A percentile compares a stretch with the other conserved stretches of the same genome.
These are phyloP conservation scores for Ophiorrhiza pumila DNA, from an alignment of 257 asterid genomes.

Conservation along the genomic window DNA sequence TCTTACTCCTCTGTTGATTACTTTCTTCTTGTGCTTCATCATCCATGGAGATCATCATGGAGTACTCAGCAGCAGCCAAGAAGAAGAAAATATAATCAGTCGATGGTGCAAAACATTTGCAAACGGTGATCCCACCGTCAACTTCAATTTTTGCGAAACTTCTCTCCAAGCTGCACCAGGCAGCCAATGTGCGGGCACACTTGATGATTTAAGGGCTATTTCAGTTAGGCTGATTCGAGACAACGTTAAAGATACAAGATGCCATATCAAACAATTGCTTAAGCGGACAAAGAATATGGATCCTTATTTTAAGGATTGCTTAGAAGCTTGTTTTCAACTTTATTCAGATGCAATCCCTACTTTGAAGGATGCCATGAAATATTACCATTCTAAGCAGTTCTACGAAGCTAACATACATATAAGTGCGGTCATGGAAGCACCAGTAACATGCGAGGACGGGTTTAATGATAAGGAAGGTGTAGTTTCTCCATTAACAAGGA, in stretches of 20 bases:
- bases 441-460: constrained; percentile 65
- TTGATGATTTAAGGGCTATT: constrained; percentile 53
- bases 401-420: constrained; percentile 49
- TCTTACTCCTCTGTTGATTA: constrained; percentile 12
- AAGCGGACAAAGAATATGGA: constrained; percentile 28
- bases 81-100: constrained; percentile 35
- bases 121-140: constrained; percentile 46
- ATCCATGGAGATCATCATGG: no score
- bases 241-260: constrained; percentile 70
- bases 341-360: constrained; percentile 46
- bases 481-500: constrained; percentile 51
- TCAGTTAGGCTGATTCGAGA: constrained; percentile 46
- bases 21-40: constrained; percentile 25
- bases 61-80: no score
- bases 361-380: constrained; percentile 47
- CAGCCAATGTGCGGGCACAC: constrained; percentile 54
- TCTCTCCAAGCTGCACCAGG: constrained; percentile 76
- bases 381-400: constrained; percentile 27
- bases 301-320: constrained; percentile 29
- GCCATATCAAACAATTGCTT: constrained; percentile 38
- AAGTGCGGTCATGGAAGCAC: constrained; percentile 46
- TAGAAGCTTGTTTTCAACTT: constrained; percentile 53
- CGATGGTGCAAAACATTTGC: constrained; percentile 46
- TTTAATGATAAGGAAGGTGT: constrained; percentile 42
- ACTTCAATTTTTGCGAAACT: constrained; percentile 52